Conservation (phyloP, 768 basidiomycete species). For the Candolleomyces eurysporus region DNA sequence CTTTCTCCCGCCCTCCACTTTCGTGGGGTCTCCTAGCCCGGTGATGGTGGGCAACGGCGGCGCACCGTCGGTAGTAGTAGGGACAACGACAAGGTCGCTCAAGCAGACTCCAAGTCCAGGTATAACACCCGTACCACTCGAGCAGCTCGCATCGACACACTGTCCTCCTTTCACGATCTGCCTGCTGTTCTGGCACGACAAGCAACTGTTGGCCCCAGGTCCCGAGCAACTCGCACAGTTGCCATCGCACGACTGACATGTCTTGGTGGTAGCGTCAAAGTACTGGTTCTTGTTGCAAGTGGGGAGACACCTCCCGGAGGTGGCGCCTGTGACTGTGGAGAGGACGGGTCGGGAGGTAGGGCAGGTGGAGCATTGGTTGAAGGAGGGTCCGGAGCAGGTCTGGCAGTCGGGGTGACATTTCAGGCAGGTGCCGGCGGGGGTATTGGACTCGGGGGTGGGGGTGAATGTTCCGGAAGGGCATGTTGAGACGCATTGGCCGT, state of each 20-base stretch:
- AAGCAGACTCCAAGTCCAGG: slow-evolving; percentile 79
- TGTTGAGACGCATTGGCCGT: slow-evolving; percentile 67
- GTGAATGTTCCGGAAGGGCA: slow-evolving; percentile 73
- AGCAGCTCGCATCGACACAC: slow-evolving; percentile 64
- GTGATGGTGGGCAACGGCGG: slow-evolving; percentile 55
- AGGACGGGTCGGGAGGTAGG: slow-evolving; percentile 67
- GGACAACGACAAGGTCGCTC: slow-evolving; percentile 58
- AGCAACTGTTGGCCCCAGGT: slow-evolving; percentile 63
- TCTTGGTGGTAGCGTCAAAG: slow-evolving; percentile 60
- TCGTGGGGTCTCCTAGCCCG: slow-evolving; percentile 52
- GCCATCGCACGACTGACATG: slow-evolving; percentile 67
- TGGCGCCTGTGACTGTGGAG: slow-evolving; percentile 13
- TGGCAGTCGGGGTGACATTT: slow-evolving; percentile 82
- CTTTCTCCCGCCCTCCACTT: slow-evolving; percentile 30
- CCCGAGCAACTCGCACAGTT: slow-evolving; percentile 79
- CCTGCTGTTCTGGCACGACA: slow-evolving; percentile 67
- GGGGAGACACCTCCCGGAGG: slow-evolving; percentile 71
- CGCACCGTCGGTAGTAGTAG: slow-evolving; percentile 46
- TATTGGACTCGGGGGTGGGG: slow-evolving; percentile 55
- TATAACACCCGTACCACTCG: slow-evolving; percentile 49
- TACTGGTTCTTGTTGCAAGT: slow-evolving; percentile 70
- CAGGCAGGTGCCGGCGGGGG: slow-evolving; percentile 62
- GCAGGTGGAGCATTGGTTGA: slow-evolving; percentile 77
- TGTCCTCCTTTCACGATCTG: slow-evolving; percentile 63
- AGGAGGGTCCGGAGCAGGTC: slow-evolving; percentile 68